A percentile compares a stretch with the other conserved stretches of the same genome.
phyloP scores from a whole-genome alignment of 2,329 filamentous ascomycete genomes.

The Arachnomyces sp. region DNA sequence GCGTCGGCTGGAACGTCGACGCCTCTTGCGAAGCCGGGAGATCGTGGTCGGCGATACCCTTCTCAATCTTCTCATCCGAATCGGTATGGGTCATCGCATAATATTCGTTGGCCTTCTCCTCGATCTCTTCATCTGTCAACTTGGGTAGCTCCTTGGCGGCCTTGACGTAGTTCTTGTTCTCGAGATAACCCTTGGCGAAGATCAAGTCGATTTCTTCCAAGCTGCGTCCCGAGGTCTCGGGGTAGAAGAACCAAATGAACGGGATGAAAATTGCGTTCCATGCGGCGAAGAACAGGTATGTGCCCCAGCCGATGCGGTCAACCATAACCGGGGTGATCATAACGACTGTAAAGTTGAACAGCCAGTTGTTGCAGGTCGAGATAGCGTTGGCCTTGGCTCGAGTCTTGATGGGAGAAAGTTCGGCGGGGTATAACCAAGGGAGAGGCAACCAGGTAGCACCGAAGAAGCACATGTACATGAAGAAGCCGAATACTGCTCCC shows the following conservation, averaged over 20 bases:
- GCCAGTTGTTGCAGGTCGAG: conserved; percentile 42
- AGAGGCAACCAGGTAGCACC: conserved; percentile 55
- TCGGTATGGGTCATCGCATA: background rate
- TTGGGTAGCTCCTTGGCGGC: conserved; percentile 17
- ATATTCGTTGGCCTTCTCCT: conserved; percentile 13
- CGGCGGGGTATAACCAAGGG: conserved; percentile 45
- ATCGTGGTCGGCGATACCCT: too few species aligned
- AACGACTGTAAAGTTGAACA: conserved; percentile 40
- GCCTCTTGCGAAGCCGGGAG: too few species aligned
- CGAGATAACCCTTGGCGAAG: conserved; percentile 16
- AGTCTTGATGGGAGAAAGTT: conserved; percentile 45
- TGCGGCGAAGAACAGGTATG: conserved; percentile 25
- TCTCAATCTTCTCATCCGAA: conserved; percentile 1
- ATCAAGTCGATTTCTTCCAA: conserved; percentile 27
- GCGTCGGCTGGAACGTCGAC: too few species aligned
- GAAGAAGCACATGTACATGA: conserved; percentile 58
- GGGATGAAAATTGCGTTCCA: conserved; percentile 20
- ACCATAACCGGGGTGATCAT: conserved; percentile 27
- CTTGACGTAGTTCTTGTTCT: conserved; percentile 13
- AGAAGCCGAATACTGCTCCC: conserved; percentile 37
- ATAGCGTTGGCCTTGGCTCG: conserved; percentile 45
- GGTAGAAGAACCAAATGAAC: conserved; percentile 25
- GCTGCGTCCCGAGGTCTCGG: conserved; percentile 21
- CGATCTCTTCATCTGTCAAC: conserved; percentile 13
- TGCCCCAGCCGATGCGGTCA: conserved; percentile 20